Conservation (phyloP, 2,329 filamentous ascomycete genomes). For the Colletotrichum lupini region DNA sequence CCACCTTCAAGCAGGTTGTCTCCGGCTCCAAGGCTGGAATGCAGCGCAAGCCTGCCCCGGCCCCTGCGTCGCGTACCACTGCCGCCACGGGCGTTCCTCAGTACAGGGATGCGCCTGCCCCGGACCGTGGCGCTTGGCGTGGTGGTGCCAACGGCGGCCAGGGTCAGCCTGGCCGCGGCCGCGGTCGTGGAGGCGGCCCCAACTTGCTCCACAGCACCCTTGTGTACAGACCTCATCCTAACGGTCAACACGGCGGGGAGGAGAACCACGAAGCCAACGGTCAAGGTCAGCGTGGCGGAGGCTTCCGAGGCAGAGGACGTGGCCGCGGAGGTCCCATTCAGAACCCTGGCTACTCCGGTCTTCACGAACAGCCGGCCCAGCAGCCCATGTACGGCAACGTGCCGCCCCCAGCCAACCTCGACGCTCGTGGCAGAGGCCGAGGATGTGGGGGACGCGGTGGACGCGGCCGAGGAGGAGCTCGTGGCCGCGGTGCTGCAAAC, state of each 20-base stretch:
- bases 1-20: slow-evolving; percentile 84
- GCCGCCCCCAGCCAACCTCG: slow-evolving; percentile 69
- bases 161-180: slow-evolving; percentile 45
- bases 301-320: slow-evolving; percentile 33
- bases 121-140: slow-evolving; percentile 65
- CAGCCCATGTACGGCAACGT: slow-evolving; percentile 61
- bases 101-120: slow-evolving; percentile 66
- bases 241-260: slow-evolving; percentile 43
- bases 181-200: slow-evolving; percentile 48
- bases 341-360: slow-evolving; percentile 21
- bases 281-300: slow-evolving; percentile 38
- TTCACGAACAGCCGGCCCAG: slow-evolving; percentile 38
- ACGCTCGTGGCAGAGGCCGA: slow-evolving; percentile 55
- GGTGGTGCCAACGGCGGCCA: slow-evolving; percentile 61
- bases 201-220: slow-evolving; percentile 63
- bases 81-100: slow-evolving; percentile 70
- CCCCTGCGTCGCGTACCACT: slow-evolving; percentile 62
- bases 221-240: slow-evolving; percentile 59
- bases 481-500: slow-evolving; percentile 48
- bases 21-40: slow-evolving; percentile 70
- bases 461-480: slow-evolving; percentile 46
- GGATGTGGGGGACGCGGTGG: slow-evolving; percentile 45
- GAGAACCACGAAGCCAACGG: slow-evolving; percentile 45
- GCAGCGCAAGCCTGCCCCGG: slow-evolving; percentile 61
- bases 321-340: slow-evolving; percentile 33